These are phyloP conservation scores for Atalantia buxifolia DNA, from an alignment of 345 rosid species.

Conservation along the genomic window DNA sequence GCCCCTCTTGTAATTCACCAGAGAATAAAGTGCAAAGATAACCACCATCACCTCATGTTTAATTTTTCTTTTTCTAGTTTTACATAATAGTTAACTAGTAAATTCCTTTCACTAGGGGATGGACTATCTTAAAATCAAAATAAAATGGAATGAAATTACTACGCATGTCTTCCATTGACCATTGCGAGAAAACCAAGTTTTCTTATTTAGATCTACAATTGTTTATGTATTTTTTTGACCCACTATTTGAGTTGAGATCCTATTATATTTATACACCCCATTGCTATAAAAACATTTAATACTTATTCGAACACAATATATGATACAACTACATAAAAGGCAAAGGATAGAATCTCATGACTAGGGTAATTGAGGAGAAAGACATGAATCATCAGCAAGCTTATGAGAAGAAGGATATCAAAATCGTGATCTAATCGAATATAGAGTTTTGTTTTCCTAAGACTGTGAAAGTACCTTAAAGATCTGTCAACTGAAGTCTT, in stretches of 20 bases:
- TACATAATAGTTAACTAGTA: not conserved
- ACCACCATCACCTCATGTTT: not conserved
- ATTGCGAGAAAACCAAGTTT: not conserved
- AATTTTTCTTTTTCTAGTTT: not conserved
- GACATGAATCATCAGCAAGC: not conserved
- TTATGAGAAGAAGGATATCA: not conserved
- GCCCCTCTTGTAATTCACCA: not conserved
- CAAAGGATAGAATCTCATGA: not conserved
- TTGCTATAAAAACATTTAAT: not conserved
- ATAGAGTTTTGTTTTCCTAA: not conserved
- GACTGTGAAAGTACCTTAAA: not conserved
- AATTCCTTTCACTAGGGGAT: constrained; percentile 4
- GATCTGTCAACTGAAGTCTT: not conserved
- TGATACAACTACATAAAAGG: not conserved
- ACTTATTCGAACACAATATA: not conserved
- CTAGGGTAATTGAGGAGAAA: not conserved
- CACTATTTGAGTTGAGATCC: not conserved
- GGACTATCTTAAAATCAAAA: not conserved
- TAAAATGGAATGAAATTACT: not conserved
- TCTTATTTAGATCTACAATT: not conserved
- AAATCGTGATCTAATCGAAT: not conserved
- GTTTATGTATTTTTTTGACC: not conserved
- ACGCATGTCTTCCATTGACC: not conserved
- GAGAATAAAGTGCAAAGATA: not conserved
- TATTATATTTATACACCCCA: not conserved